Conservation (phyloP, 2,329 filamentous ascomycete genomes). For the Plectosphaerella cucumerina region DNA sequence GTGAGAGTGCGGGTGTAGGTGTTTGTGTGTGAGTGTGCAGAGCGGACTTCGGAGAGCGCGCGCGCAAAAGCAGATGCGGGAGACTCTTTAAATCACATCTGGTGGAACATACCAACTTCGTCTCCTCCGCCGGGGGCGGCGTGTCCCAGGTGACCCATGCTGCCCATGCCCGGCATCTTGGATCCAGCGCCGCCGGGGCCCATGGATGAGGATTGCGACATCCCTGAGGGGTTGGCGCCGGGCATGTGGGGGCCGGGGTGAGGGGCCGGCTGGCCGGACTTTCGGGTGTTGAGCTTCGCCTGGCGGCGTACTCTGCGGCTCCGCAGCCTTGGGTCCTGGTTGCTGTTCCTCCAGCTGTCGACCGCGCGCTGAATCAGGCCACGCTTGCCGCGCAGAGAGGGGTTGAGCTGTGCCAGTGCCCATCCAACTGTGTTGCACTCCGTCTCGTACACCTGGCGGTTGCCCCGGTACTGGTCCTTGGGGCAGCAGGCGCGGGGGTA, state of each 20-base stretch:
- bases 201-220: slow-evolving; percentile 61
- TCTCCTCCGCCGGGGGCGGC: slow-evolving; percentile 66
- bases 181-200: slow-evolving; percentile 45
- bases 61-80: slow-evolving; percentile 29
- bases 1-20: slow-evolving; percentile 10
- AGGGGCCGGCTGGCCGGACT: slow-evolving; percentile 58
- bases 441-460: slow-evolving; percentile 92
- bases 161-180: slow-evolving; percentile 64
- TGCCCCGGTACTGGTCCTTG: slow-evolving; percentile 95
- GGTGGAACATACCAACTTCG: slow-evolving; percentile 98
- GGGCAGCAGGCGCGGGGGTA: slow-evolving; percentile 92
- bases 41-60: slow-evolving; percentile 9
- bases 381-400: slow-evolving; percentile 84
- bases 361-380: slow-evolving; percentile 95
- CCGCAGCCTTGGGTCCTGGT: slow-evolving; percentile 86
- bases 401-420: slow-evolving; percentile 91
- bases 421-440: slow-evolving; percentile 99
- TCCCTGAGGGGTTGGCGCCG: slow-evolving; percentile 60
- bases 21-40: slow-evolving; percentile 5
- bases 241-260: slow-evolving; percentile 62
- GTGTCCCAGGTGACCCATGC: slow-evolving; percentile 70
- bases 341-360: slow-evolving; percentile 98
- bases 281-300: slow-evolving; percentile 92
- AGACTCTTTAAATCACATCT: slow-evolving; percentile 63
- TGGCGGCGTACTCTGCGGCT: slow-evolving; percentile 89